Base-by-base conservation (phyloP, 371 early-diverging fungal species). In the Thermomucor indicae-seudaticae region DNA sequence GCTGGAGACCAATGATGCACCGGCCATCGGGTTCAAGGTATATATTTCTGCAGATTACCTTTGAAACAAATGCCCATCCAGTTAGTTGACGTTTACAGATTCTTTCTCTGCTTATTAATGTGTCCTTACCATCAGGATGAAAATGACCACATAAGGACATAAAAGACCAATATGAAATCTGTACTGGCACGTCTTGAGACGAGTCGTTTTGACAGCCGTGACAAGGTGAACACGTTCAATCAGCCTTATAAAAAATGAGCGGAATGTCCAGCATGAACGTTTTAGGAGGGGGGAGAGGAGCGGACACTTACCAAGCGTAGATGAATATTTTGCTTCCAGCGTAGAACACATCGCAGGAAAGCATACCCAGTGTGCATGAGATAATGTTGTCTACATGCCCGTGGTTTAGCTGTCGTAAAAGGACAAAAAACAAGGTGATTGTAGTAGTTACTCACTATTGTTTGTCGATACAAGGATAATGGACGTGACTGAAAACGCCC, bases 1-100 rank as follows among this genome's bases (percentile, higher is more conserved):
- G 71, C 50, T 72, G 65, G 23, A 79, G 51, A 25, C 79, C 79
- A 54, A 77, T 79, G 25, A 58, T 67, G 49, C 81, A 81, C 20
- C 49, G 48, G 6, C 75, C 79, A 43, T 70, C 58, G 0, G 60
- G 55, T 30, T 67, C 64, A 24, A 80, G 37, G 38, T 69, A 70
- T 4, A 64, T 70, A 23, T 68, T 70, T 22, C 77, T 60, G 49
- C 46, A 71, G 11, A 56, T 47, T 31, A 72, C 28, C 64, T 63
- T 37, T 46, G 20, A 38, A n/a, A n/a, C n/a, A n/a, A n/a, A n/a
- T n/a, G n/a, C n/a, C n/a, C n/a, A n/a, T n/a, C n/a, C n/a, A n/a
- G n/a, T n/a, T n/a, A n/a, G n/a, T n/a, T n/a, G n/a, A n/a, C n/a
- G n/a, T n/a, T n/a, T n/a, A n/a, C n/a, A n/a, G n/a, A n/a, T n/a